Conservation (phyloP, 352 stramenopile genomes). For the Phytopythium aichiense region DNA sequence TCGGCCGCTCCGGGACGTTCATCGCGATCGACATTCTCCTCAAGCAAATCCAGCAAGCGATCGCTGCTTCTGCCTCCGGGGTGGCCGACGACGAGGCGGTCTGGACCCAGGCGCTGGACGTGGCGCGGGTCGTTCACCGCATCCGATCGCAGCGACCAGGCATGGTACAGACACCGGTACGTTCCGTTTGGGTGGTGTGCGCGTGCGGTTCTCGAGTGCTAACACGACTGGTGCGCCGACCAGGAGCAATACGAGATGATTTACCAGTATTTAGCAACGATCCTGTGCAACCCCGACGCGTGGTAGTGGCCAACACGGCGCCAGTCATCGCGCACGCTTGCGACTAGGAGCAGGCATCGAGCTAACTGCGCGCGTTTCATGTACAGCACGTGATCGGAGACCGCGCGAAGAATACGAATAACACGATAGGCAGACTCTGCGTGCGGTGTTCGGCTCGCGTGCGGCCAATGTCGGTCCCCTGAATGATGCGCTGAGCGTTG, state of each 20-base stretch:
- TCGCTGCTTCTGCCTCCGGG: neutral
- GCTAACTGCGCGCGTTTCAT: neutral
- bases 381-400: neutral
- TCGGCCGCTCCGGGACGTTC: slow-evolving; percentile 77
- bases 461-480: too few species aligned
- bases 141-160: slow-evolving; percentile 68
- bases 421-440: neutral
- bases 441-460: neutral
- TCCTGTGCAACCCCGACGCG: slow-evolving; percentile 42
- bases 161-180: slow-evolving; percentile 82
- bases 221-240: slow-evolving; percentile 5
- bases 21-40: slow-evolving; percentile 82
- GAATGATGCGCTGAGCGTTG: too few species aligned
- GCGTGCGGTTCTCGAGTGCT: neutral
- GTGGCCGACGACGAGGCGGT: slow-evolving; percentile 16
- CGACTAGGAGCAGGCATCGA: neutral
- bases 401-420: neutral
- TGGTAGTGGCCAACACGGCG: slow-evolving; percentile 26
- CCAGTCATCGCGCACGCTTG: neutral
- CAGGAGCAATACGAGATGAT: slow-evolving; percentile 87
- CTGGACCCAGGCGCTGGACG: slow-evolving; percentile 42
- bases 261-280: slow-evolving; percentile 71
- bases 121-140: slow-evolving; percentile 50
- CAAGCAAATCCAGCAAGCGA: slow-evolving; percentile 38
- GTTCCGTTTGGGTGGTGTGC: slow-evolving; percentile 10